These are phyloP conservation scores for Coniochaeta sp. DNA, from an alignment of 2,329 filamentous ascomycete genomes.

Conservation along the genomic window DNA sequence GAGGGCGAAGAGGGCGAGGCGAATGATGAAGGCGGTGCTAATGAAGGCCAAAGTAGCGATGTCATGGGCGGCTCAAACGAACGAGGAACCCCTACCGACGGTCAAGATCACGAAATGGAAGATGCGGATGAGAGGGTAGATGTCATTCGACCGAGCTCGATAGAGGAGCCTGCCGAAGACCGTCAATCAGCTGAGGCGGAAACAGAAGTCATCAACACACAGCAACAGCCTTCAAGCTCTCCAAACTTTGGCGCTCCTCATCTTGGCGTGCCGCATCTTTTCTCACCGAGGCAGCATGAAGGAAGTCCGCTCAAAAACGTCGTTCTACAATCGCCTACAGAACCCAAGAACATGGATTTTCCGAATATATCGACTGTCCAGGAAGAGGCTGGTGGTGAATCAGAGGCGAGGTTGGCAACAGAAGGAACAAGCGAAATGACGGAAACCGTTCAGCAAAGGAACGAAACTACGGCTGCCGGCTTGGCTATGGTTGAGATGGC, in stretches of 20 bases:
- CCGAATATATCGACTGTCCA: neutral
- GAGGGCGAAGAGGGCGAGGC: conserved; percentile 38
- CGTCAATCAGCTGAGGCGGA: conserved; percentile 5
- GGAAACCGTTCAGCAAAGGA: neutral
- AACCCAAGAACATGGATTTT: conserved; percentile 16
- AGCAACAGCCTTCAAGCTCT: conserved; percentile 16
- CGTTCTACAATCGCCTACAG: conserved; percentile 36
- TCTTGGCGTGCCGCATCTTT: conserved; percentile 6
- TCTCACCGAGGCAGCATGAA: conserved; percentile 28
- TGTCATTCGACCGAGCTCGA: conserved; percentile 11
- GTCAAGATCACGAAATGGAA: conserved; percentile 16
- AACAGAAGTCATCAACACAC: conserved; percentile 5
- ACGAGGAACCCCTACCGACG: conserved; percentile 14
- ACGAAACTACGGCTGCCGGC: neutral
- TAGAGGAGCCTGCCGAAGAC: conserved; percentile 14
- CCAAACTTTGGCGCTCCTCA: conserved; percentile 18
- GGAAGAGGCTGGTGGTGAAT: conserved; percentile 4
- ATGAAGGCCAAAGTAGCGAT: conserved; percentile 38
- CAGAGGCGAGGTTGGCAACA: conserved; percentile 6
- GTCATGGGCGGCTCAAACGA: conserved; percentile 7
- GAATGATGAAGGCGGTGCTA: conserved; percentile 37
- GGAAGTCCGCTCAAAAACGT: conserved; percentile 49
- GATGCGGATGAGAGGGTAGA: conserved; percentile 14
- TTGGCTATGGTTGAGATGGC: neutral
- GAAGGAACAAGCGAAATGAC: neutral